Percentiles rank a stretch among this genome's conserved stretches.
Evolutionary conservation across 495 filamentous ascomycete species (phyloP).

Genomic region (Tuber borchii): DNA sequence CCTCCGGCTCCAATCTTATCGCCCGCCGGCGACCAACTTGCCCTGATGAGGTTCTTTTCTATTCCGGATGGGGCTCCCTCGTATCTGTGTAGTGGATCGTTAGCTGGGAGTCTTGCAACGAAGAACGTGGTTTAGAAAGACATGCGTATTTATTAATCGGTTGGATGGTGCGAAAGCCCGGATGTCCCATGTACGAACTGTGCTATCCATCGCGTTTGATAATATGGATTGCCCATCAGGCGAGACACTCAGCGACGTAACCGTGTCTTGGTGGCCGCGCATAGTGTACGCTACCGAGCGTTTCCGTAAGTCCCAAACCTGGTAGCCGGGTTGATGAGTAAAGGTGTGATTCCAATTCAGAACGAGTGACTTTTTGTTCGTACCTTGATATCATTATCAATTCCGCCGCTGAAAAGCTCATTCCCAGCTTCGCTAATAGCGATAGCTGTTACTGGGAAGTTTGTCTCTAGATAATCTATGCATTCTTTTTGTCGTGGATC

Average conservation of each 20-base stretch:
- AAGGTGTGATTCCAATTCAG: background rate
- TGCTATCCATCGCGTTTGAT: conserved; percentile 88
- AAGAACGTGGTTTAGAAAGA: background rate
- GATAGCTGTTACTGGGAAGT: conserved; percentile 87
- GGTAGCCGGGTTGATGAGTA: conserved; percentile 3
- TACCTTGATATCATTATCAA: conserved; percentile 94
- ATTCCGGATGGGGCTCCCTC: conserved; percentile 80
- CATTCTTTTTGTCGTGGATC: conserved; percentile 89
- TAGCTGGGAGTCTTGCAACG: background rate
- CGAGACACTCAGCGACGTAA: conserved; percentile 82
- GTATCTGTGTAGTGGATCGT: conserved; percentile 9
- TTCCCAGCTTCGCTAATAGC: conserved; percentile 87
- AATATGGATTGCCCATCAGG: conserved; percentile 85
- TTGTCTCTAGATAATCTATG: conserved; percentile 78
- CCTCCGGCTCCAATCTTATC: conserved; percentile 82
- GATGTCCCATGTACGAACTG: conserved; percentile 93
- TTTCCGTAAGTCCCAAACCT: conserved; percentile 82
- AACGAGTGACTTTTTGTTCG: background rate
- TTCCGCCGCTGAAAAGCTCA: conserved; percentile 89
- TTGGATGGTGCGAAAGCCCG: conserved; percentile 86
- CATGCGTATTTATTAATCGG: conserved; percentile 69
- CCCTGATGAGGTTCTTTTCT: conserved; percentile 86
- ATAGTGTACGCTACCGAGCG: conserved; percentile 79
- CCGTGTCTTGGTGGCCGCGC: conserved; percentile 81
- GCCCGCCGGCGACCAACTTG: conserved; percentile 84